These are phyloP conservation scores for Mycena albidolilacea DNA, from an alignment of 768 basidiomycete genomes.

Conservation along the genomic window DNA sequence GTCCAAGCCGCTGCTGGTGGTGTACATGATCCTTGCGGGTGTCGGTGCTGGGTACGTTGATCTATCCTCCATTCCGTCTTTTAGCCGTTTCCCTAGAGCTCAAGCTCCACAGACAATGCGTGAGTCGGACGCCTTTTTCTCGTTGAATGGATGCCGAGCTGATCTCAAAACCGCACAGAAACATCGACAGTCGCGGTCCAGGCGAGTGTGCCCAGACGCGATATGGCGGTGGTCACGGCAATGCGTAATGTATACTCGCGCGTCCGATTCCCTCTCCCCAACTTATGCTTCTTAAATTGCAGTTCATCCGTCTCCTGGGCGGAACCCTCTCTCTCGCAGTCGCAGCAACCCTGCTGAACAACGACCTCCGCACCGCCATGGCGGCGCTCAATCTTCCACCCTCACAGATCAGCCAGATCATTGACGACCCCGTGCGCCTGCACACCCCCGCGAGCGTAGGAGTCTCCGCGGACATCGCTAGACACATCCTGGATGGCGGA, in stretches of 20 bases:
- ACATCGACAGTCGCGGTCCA: constrained; percentile 82
- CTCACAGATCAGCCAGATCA: constrained; percentile 57
- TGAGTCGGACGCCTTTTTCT: not conserved
- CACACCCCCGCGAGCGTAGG: constrained; percentile 50
- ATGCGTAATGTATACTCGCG: constrained; percentile 64
- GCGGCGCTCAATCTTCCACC: constrained; percentile 53
- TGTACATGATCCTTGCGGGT: constrained; percentile 74
- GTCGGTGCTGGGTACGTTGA: constrained; percentile 72
- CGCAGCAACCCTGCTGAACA: constrained; percentile 74
- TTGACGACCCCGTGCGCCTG: constrained; percentile 63
- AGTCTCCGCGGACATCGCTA: constrained; percentile 54
- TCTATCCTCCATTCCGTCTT: constrained; percentile 27
- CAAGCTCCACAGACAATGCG: constrained; percentile 58
- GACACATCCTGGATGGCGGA: constrained; percentile 60
- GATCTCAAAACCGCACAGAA: constrained; percentile 40
- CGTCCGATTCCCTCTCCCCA: not conserved
- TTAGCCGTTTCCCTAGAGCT: not conserved
- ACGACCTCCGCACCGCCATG: constrained; percentile 62
- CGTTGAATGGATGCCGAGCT: not conserved
- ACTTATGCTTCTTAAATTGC: not conserved
- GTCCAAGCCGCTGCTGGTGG: constrained; percentile 63
- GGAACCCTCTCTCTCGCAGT: constrained; percentile 79
- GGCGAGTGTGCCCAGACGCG: constrained; percentile 76
- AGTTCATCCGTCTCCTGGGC: constrained; percentile 81
- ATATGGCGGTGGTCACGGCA: constrained; percentile 85